Conservation (phyloP, 2,329 filamentous ascomycete genomes). For the Beauveria sp. region DNA sequence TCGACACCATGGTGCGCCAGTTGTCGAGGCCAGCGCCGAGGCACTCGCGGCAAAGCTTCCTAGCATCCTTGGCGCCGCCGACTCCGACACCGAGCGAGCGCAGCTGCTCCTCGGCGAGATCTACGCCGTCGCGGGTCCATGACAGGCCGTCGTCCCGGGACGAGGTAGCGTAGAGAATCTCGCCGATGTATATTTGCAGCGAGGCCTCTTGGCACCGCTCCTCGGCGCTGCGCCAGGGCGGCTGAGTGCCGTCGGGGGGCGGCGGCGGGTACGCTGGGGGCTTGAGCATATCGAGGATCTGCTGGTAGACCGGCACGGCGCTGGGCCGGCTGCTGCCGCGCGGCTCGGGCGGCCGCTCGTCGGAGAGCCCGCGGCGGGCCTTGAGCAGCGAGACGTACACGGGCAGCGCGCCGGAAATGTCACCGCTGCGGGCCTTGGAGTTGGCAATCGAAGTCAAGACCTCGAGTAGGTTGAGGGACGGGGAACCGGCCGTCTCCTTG, state of each 20-base stretch:
- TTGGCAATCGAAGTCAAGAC: conserved; percentile 71
- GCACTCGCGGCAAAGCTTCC: conserved; percentile 66
- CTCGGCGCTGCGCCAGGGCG: conserved; percentile 55
- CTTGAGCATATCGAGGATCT: conserved; percentile 20
- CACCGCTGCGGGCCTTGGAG: conserved; percentile 63
- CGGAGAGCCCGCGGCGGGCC: conserved; percentile 57
- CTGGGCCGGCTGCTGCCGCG: conserved; percentile 4
- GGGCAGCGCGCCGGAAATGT: conserved; percentile 64
- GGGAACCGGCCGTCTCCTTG: conserved; percentile 46
- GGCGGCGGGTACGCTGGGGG: conserved; percentile 62
- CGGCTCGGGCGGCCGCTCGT: conserved; percentile 21
- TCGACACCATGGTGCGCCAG: conserved; percentile 73
- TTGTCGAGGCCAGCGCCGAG: conserved; percentile 69
- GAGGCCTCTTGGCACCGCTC: conserved; percentile 79
- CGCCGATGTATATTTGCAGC: conserved; percentile 83
- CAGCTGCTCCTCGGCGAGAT: conserved; percentile 65
- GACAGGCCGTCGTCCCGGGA: conserved; percentile 63
- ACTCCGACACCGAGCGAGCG: conserved; percentile 31
- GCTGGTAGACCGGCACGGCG: conserved; percentile 15
- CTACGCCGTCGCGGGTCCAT: conserved; percentile 86
- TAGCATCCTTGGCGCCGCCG: conserved; percentile 23
- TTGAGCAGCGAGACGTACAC: conserved; percentile 80
- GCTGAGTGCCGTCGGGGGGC: conserved; percentile 60
- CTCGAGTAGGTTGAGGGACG: conserved; percentile 67
- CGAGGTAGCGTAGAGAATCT: conserved; percentile 71